A percentile compares a stretch with the other conserved stretches of the same genome.
phyloP scores from a whole-genome alignment of 1,284 basidiomycete genomes.

The Leccinum pachyderme region DNA sequence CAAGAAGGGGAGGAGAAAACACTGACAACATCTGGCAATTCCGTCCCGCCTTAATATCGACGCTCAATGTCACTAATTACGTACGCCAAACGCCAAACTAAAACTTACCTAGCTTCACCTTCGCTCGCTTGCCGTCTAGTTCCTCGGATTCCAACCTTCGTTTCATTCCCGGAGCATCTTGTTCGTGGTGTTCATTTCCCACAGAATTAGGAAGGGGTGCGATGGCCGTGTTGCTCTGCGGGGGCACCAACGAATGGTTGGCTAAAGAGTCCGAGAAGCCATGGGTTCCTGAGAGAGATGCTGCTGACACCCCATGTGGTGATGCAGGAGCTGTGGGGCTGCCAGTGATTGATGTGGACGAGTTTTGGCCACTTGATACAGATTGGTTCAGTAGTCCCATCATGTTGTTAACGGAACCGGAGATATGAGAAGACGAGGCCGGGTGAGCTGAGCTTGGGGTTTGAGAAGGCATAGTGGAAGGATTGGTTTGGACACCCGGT shows the following conservation, averaged over 20 bases:
- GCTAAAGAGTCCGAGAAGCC: slow-evolving; percentile 27
- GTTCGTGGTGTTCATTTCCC: slow-evolving; percentile 29
- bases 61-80: slow-evolving; percentile 30
- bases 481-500: slow-evolving; percentile 16
- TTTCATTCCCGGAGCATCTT: slow-evolving; percentile 59
- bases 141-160: slow-evolving; percentile 69
- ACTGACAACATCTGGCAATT: slow-evolving; percentile 41
- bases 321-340: slow-evolving; percentile 34
- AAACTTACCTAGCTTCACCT: slow-evolving; percentile 63
- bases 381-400: slow-evolving; percentile 33
- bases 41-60: slow-evolving; percentile 37
- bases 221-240: slow-evolving; percentile 11
- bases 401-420: slow-evolving; percentile 25
- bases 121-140: slow-evolving; percentile 59
- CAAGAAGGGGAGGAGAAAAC: slow-evolving; percentile 8
- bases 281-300: slow-evolving; percentile 27
- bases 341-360: slow-evolving; percentile 19
- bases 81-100: slow-evolving; percentile 16
- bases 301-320: slow-evolving; percentile 30
- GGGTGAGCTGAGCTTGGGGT: slow-evolving; percentile 10
- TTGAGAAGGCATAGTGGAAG: slow-evolving; percentile 15
- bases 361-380: slow-evolving; percentile 18
- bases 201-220: slow-evolving; percentile 10
- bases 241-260: slow-evolving; percentile 19
- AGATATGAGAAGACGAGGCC: slow-evolving; percentile 23